phyloP scores from a whole-genome alignment of 2,329 filamentous ascomycete genomes.

The Fulvia fulva region DNA sequence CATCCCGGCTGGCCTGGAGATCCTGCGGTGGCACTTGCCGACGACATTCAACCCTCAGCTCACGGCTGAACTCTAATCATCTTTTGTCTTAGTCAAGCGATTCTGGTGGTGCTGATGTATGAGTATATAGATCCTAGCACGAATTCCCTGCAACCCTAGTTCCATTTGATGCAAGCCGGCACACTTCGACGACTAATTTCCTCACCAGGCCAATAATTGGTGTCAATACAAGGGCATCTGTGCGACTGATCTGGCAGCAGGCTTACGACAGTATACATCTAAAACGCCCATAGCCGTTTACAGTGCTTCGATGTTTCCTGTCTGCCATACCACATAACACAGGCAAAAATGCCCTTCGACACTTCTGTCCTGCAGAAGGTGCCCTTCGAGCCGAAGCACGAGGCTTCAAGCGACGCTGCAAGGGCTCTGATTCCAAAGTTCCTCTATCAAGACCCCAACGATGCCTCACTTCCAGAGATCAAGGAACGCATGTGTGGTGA shows the following conservation, averaged over 20 bases:
- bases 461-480: constrained; percentile 4
- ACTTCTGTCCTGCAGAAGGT: not conserved
- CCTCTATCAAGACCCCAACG: constrained; percentile 1
- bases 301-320: too few species aligned
- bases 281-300: too few species aligned
- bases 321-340: too few species aligned
- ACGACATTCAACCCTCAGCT: not conserved
- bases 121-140: not conserved
- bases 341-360: not conserved
- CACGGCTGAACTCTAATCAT: not conserved
- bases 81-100: not conserved
- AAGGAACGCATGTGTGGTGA: constrained; percentile 19
- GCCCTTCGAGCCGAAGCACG: not conserved
- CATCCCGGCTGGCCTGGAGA: too few species aligned
- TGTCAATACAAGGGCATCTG: too few species aligned
- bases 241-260: not conserved
- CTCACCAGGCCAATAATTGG: too few species aligned
- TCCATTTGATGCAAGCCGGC: too few species aligned
- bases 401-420: not conserved
- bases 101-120: too few species aligned
- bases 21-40: not conserved
- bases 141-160: too few species aligned
- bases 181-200: too few species aligned
- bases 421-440: constrained; percentile 5
- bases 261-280: not conserved